These are phyloP conservation scores for Shiraia sp. DNA, from an alignment of 2,329 filamentous ascomycete genomes.

Conservation along the genomic window DNA sequence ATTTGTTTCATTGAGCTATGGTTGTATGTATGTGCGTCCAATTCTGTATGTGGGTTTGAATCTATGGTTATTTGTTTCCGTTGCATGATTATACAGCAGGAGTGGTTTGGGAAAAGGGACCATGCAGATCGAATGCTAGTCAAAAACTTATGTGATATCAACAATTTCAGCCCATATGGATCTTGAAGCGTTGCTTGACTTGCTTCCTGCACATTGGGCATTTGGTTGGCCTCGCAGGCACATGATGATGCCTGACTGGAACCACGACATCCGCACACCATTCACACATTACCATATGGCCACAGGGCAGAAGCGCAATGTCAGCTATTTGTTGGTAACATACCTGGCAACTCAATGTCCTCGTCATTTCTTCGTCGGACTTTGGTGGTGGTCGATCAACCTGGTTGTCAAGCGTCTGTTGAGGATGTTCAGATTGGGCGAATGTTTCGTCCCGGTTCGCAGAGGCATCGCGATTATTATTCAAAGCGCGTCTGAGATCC, in stretches of 20 bases:
- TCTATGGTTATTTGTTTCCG: too few relatives aligned
- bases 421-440: constrained; percentile 12
- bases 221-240: constrained; percentile 43
- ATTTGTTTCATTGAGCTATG: too few relatives aligned
- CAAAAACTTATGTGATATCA: too few relatives aligned
- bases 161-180: constrained; percentile 19
- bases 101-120: too few relatives aligned
- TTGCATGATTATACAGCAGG: too few relatives aligned
- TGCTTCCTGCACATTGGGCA: constrained; percentile 54
- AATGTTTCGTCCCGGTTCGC: too few relatives aligned
- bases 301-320: constrained; percentile 57
- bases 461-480: too few relatives aligned
- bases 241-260: constrained; percentile 48
- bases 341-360: constrained; percentile 57
- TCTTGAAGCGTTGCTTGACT: constrained; percentile 51
- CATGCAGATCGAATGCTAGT: too few relatives aligned
- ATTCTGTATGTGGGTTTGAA: too few relatives aligned
- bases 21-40: too few relatives aligned
- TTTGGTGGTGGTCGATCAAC: constrained; percentile 53
- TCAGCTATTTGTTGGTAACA: constrained; percentile 59
- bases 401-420: constrained; percentile 50
- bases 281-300: constrained; percentile 58
- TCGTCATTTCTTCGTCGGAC: constrained; percentile 53
- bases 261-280: constrained; percentile 59
- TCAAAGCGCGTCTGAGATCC: neutral